A percentile compares a stretch with the other conserved stretches of the same genome.
phyloP scores from a whole-genome alignment of 129 eudicot species.

The Ambrosia trifida region DNA sequence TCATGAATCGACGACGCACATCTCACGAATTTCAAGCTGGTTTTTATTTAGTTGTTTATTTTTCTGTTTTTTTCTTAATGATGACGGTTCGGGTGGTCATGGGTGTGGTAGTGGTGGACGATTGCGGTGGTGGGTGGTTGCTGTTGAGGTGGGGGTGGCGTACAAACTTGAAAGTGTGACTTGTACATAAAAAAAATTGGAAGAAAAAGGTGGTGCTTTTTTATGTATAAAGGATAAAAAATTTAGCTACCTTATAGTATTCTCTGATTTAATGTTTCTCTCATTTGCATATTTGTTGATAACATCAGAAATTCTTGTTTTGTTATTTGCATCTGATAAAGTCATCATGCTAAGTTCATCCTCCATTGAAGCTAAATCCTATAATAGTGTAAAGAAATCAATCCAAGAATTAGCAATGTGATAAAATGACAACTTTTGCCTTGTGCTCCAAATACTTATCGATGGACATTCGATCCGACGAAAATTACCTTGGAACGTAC shows the following conservation, averaged over 20 bases:
- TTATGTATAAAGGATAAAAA: not conserved
- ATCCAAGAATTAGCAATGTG: not conserved
- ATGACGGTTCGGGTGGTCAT: no score
- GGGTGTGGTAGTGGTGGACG: no score
- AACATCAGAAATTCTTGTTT: constrained; percentile 25
- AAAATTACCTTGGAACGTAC: constrained; percentile 48
- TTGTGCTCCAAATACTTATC: not conserved
- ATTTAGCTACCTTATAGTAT: constrained; percentile 16
- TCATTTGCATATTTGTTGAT: constrained; percentile 20
- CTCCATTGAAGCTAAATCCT: constrained; percentile 41
- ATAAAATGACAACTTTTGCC: not conserved
- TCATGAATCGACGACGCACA: no score
- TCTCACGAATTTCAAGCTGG: no score
- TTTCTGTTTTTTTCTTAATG: no score
- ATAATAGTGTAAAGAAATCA: not conserved
- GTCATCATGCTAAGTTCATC: constrained; percentile 28
- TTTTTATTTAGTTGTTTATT: no score
- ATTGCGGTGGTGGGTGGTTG: no score
- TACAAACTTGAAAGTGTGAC: no score
- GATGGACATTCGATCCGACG: not conserved
- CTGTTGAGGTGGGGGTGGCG: no score
- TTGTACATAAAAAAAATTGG: not conserved
- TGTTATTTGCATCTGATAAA: constrained; percentile 17
- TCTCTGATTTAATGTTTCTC: constrained; percentile 15
- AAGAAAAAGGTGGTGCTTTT: not conserved